Base-by-base conservation (phyloP, 441 rosid species). In the Kokia cookei region DNA sequence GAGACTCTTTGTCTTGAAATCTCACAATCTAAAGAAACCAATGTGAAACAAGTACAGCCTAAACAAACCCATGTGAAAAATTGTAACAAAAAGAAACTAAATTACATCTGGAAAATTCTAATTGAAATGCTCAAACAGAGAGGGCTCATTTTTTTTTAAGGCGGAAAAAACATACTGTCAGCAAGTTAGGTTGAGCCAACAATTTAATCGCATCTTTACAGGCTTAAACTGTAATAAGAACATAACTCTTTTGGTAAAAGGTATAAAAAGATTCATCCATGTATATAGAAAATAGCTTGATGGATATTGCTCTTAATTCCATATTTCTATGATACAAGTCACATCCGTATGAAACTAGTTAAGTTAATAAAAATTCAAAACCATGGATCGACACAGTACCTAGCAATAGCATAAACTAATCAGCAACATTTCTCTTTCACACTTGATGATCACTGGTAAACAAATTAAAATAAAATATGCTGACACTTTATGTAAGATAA, bases 1-100 rank as follows among this genome's bases (percentile, higher is more conserved):
- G 99, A 69, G 98, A 96, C 81, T 93, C 99, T 79, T 96, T 93
- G 81, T 93, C 98, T 75, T 90, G 81, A 85, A 96, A 96, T 82
- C 99, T 90, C 77, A 96, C 99, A 83, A 96, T 89, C 99, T 96
- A 78, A 59, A 74, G 47, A 78, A 22, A 73, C 37, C 69, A 69
- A 60, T n/a, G 4, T 12, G 22, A 43, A 55, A 55, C 1, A 22
- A 19, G 29, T 55, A 22, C 9, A 54, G 11, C 54, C 2, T 5
- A 32, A 32, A 32, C 37, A 32, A 32, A 32, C 7, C 7, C 37
- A 32, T 32, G 37, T 32, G 37, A 32, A 35, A 50, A 51, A 35
- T 24, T 48, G 51, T 40, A 37, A 47, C 24, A 69, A 50, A 51
- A 26, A n/a, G 37, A 42, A 26, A 14, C 43, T 65, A 53, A 64